Base-by-base conservation (phyloP, 2,329 filamentous ascomycete species). In the Paraconiothyrium brasiliense region DNA sequence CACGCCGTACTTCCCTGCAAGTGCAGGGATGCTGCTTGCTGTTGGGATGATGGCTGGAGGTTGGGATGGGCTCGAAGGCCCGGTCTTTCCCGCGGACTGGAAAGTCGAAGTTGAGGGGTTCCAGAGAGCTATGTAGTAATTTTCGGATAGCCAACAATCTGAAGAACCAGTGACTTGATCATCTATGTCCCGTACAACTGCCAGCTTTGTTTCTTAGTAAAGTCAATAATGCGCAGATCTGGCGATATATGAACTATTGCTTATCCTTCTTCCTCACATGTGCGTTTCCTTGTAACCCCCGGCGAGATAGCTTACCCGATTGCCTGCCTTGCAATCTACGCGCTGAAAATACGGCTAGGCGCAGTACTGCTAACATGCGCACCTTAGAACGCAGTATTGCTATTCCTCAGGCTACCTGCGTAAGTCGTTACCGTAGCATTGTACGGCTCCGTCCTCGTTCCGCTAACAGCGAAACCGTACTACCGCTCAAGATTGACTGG, bases 1-100 rank as follows among this genome's bases (percentile, higher is more conserved):
- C 1, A 87, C 86, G 32, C 86, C 86, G 10, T 88, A 88, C 71
- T 86, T 88, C 60, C 86, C 86, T 0, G 82, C 81, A 22, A 79
- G 81, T 39, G 80, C 83, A 2, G 80, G 80, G 1, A 75, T 88
- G 60, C 65, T 88, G 67, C 69, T 86, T 35, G 84, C 84, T 0
- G 76, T 85, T 60, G 85, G 83, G 2, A 86, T 87, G 84, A 83
- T 87, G 82, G 83, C 84, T 11, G 84, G 84, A 1, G 86, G 74
- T 1, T 87, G 86, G 85, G 84, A 87, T 67, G 83, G 80, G 1
- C 71, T 69, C 50, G 78, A 79, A n/a, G 83, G 79, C 8, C 62
- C 72, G 37, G 78, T 84, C 54, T 86, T 84, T 63, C 84, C 85
- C 0, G 68, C 74, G 20, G 79, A 69, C 0, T 87, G 85, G 85